Percentiles rank a stretch among this genome's conserved stretches.
These are phyloP conservation scores for Pichia exigua DNA, from an alignment of 805 yeast species.

Conservation along the genomic window DNA sequence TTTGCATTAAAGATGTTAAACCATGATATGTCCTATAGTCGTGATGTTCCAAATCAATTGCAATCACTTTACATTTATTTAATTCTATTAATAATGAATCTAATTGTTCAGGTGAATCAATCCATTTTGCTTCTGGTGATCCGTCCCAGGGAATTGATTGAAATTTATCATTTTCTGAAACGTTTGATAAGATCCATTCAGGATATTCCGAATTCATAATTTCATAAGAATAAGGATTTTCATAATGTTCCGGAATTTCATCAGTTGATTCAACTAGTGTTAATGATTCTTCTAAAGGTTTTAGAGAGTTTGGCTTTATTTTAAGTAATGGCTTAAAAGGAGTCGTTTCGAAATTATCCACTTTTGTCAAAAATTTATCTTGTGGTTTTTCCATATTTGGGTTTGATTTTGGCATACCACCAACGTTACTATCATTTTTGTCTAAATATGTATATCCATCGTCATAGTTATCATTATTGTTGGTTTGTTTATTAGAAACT, in stretches of 20 bases:
- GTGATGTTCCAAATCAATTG: conserved; percentile 95
- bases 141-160: conserved; percentile 56
- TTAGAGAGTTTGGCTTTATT: conserved; percentile 63
- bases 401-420: conserved; percentile 6
- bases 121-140: conserved; percentile 47
- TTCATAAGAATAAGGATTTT: conserved; percentile 77
- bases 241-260: conserved; percentile 50
- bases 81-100: conserved; percentile 48
- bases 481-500: background rate
- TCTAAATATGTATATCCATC: conserved; percentile 42
- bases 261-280: conserved; percentile 31
- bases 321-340: conserved; percentile 76
- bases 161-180: conserved; percentile 32
- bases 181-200: conserved; percentile 36
- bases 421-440: conserved; percentile 34
- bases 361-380: conserved; percentile 40
- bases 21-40: conserved; percentile 89
- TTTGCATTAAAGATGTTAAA: conserved; percentile 86
- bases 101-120: conserved; percentile 50
- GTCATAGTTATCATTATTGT: conserved; percentile 5
- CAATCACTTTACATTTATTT: conserved; percentile 51
- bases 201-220: conserved; percentile 68
- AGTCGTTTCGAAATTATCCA: conserved; percentile 54
- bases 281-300: conserved; percentile 46
- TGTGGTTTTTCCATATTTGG: conserved; percentile 55